These are phyloP conservation scores for Blastobotrys arbuscula DNA, from an alignment of 1,139 yeast genomes.

Conservation along the genomic window DNA sequence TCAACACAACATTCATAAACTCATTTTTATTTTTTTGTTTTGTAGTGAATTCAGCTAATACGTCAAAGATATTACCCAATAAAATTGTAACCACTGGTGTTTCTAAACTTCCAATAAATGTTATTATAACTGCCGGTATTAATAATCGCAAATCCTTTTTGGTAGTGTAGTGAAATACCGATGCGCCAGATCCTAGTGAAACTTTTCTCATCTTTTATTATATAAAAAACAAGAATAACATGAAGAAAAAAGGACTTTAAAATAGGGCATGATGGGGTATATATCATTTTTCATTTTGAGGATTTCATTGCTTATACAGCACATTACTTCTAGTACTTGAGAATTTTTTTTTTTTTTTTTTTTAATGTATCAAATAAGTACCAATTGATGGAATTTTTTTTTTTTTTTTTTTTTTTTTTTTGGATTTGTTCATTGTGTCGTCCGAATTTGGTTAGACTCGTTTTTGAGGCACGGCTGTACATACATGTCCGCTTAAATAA, in stretches of 20 bases:
- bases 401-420: no score
- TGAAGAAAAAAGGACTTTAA: no score
- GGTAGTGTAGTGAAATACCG: conserved; percentile 9
- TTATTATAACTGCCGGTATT: conserved; percentile 25
- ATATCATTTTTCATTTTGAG: no score
- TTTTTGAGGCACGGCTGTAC: neutral
- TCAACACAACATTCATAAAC: conserved; percentile 43
- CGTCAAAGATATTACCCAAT: conserved; percentile 58
- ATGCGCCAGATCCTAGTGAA: conserved; percentile 4
- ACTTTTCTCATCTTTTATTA: no score
- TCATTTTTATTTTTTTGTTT: conserved; percentile 28
- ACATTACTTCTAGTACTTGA: no score
- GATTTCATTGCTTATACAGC: no score
- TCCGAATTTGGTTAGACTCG: neutral
- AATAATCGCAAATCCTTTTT: conserved; percentile 26
- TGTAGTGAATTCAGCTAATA: conserved; percentile 39
- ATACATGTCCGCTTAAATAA: no score
- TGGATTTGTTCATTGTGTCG: conserved; percentile 1
- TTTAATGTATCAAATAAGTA: no score
- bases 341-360: no score
- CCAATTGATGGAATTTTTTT: no score
- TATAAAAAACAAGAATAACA: no score
- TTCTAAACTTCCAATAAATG: conserved; percentile 44
- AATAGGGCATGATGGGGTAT: no score
- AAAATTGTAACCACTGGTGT: conserved; percentile 62